Base-by-base conservation (phyloP, 2,329 filamentous ascomycete genomes). In the Westerdykella sp. region DNA sequence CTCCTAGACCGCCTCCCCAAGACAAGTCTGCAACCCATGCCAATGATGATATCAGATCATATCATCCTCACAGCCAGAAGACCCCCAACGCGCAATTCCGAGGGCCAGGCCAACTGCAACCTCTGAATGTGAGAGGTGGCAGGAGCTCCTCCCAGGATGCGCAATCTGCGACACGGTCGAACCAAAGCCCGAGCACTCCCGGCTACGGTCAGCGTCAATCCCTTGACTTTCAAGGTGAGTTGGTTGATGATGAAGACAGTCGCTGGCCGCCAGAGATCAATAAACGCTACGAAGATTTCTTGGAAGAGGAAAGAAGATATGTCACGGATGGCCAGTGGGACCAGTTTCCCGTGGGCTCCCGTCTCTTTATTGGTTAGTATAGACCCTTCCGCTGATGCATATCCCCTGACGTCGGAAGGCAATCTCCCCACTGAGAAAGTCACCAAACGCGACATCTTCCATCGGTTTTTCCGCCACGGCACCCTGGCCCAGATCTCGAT, bases 371-470 rank as follows among this genome's bases (percentile, higher is more conserved):
- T 62, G 87, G 86, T 87, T 75, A 63, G 78, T 34, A 37, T 31
- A 25, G 25, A 40, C 32, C 16, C 41, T 40, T 39, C 4, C 10
- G 13, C n/a, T 10, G 11, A 1, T 6, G 14, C 38, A 25, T 16
- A 40, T 30, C 28, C 10, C 32, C 56, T 56, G 49, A 62, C 44
- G 25, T 15, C 3, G 34, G 31, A 60, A 87, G 89, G 90, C 42
- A 98, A 97, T 62, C 76, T 98, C 10, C 90, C 89, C 1, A 91
- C 86, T 41, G 91, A 97, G 64, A 84, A 90, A 61, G 90, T 95
- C 12, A 93, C 87, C 6, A 97, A 97, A 69, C 81, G 85, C 52
- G 90, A 97, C 67, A 81, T 97, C 7, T 97, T 95, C 68, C 85
- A 95, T 61, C 77, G 91, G 14, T 97, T 98, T 62, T 82, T 89